Evolutionary conservation across 345 rosid species (phyloP).

Genomic region (Erysimum cheiranthoides): DNA sequence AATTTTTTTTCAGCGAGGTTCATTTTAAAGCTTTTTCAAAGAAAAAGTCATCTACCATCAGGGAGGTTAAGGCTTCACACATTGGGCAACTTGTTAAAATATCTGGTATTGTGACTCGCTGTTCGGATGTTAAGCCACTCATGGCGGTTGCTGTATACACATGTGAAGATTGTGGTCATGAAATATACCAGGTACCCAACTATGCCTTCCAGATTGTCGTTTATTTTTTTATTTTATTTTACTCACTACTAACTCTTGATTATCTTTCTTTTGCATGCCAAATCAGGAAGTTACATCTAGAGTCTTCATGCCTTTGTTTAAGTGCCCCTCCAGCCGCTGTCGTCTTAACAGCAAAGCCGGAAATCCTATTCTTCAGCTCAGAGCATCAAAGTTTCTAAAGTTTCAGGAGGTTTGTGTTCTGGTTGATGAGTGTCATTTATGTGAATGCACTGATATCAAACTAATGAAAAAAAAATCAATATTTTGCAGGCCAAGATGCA

Average conservation of each 20-base stretch:
- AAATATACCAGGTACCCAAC: constrained; percentile 84
- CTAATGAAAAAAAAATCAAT: constrained; percentile 5
- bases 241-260: background rate
- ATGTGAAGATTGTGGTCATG: constrained; percentile 95
- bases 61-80: constrained; percentile 93
- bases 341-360: constrained; percentile 68
- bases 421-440: constrained; percentile 16
- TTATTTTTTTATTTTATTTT: background rate
- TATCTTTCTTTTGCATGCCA: constrained; percentile 36
- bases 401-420: constrained; percentile 88
- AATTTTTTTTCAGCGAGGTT: constrained; percentile 70
- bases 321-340: constrained; percentile 84
- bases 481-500: constrained; percentile 92
- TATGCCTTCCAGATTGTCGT: constrained; percentile 12
- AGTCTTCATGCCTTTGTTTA: constrained; percentile 91
- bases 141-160: constrained; percentile 99
- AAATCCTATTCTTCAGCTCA: constrained; percentile 92
- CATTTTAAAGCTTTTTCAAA: constrained; percentile 83
- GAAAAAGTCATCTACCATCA: constrained; percentile 75
- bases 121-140: constrained; percentile 98
- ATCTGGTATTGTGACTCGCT: constrained; percentile 95
- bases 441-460: constrained; percentile 12
- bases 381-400: constrained; percentile 95
- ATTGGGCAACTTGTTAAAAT: constrained; percentile 92
- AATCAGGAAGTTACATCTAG: constrained; percentile 90